phyloP scores from a whole-genome alignment of 306 rosid genomes.

The Biancaea sappan region DNA sequence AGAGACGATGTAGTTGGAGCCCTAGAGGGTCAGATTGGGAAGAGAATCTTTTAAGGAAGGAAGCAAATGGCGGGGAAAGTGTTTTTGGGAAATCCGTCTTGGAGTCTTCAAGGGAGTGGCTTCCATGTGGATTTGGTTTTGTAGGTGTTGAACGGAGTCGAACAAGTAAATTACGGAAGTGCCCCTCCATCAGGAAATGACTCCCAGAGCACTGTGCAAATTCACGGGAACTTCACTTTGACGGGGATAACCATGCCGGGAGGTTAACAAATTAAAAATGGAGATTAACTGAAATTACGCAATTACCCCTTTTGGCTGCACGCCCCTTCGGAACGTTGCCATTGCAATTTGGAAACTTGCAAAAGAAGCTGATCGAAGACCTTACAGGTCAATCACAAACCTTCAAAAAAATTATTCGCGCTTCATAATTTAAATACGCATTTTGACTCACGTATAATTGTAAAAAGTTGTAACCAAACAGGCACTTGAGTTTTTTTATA shows the following conservation, averaged over 20 bases:
- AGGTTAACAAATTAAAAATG: background rate
- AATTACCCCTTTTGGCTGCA: background rate
- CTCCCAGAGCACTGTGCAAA: background rate
- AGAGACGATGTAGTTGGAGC: slow-evolving; percentile 34
- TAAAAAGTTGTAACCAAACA: background rate
- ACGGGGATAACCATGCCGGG: background rate
- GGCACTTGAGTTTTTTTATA: background rate
- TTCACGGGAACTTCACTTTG: background rate
- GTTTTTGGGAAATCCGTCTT: slow-evolving; percentile 37
- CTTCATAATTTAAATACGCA: background rate
- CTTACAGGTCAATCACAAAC: background rate
- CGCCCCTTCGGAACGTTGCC: background rate
- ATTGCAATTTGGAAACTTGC: background rate
- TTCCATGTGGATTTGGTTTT: slow-evolving; percentile 41
- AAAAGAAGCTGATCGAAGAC: background rate
- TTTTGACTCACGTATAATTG: background rate
- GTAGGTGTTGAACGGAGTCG: slow-evolving; percentile 21
- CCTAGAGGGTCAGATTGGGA: slow-evolving; percentile 60
- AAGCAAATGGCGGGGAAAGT: slow-evolving; percentile 92
- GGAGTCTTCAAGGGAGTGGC: slow-evolving; percentile 34
- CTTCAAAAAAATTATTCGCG: background rate
- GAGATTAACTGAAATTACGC: background rate
- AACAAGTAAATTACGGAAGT: background rate
- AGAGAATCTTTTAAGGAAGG: slow-evolving; percentile 34
- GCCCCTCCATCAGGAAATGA: slow-evolving; percentile 21